These are phyloP conservation scores for Nakaseomyces glabratus DNA, from an alignment of 1,139 yeast species.

Conservation along the genomic window DNA sequence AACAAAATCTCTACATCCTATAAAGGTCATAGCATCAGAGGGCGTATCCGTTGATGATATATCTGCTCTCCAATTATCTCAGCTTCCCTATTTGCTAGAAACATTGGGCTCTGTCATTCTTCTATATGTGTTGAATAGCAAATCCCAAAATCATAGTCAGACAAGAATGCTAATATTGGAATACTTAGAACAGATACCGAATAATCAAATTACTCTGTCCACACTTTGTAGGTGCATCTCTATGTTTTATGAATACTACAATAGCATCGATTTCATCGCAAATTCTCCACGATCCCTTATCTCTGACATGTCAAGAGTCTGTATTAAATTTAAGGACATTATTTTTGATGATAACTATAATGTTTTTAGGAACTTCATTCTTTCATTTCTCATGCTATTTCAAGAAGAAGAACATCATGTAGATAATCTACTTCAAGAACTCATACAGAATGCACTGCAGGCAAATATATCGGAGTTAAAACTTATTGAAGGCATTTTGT, in stretches of 20 bases:
- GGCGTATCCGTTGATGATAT: slow-evolving; percentile 16
- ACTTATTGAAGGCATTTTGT: slow-evolving; percentile 14
- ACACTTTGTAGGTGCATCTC: neutral
- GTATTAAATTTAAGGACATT: neutral
- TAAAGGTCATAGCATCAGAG: slow-evolving; percentile 18
- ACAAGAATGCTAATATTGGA: neutral
- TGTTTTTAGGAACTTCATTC: slow-evolving; percentile 1
- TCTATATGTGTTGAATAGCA: neutral
- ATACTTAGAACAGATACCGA: neutral
- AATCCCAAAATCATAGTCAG: neutral
- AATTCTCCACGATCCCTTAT: too few species aligned
- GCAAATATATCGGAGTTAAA: slow-evolving; percentile 1
- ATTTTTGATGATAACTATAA: neutral
- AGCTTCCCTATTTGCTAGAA: slow-evolving; percentile 10
- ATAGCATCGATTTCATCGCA: too few species aligned
- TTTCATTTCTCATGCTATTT: too few species aligned
- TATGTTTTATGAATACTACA: neutral
- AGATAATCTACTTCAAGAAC: too few species aligned
- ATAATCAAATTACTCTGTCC: neutral
- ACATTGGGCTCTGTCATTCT: slow-evolving; percentile 7
- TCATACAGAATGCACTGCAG: too few species aligned
- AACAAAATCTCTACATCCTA: slow-evolving; percentile 11
- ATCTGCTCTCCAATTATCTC: slow-evolving; percentile 7
- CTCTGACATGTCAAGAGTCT: neutral
- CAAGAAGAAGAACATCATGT: too few species aligned